Evolutionary conservation across 2,329 filamentous ascomycete genomes (phyloP).

Genomic region (Fusarium marasasianum): DNA sequence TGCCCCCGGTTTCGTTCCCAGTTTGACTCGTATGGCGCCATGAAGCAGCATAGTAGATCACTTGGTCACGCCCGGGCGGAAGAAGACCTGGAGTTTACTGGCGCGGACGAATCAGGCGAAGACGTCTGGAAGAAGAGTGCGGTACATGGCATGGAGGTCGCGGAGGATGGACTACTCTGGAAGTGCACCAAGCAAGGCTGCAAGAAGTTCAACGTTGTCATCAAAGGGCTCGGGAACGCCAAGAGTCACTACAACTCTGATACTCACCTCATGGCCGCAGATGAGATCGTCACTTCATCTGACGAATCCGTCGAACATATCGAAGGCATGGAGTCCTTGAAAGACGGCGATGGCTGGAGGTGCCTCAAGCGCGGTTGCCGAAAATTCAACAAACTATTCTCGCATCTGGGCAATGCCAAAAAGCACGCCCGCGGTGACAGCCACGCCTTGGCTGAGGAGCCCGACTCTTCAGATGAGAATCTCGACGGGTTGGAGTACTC

Average conservation of each 20-base stretch:
- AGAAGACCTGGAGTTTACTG: neutral
- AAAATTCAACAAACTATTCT: neutral
- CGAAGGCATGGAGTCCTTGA: neutral
- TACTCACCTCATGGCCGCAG: neutral
- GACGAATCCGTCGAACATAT: neutral
- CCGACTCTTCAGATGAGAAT: neutral
- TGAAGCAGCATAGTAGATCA: constrained; percentile 16
- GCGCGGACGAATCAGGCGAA: neutral
- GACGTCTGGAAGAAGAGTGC: constrained; percentile 12
- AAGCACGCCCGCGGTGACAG: neutral
- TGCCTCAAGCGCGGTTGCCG: constrained; percentile 7
- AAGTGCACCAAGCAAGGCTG: constrained; percentile 23
- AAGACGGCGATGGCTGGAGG: neutral
- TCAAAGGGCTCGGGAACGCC: neutral
- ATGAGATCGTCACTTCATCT: neutral
- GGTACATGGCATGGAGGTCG: constrained; percentile 11
- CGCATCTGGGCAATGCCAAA: neutral
- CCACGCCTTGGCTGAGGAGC: neutral
- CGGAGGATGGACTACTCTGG: neutral
- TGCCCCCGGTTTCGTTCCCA: constrained; percentile 7
- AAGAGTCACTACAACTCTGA: constrained; percentile 1
- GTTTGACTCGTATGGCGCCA: neutral
- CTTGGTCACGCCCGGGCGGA: neutral
- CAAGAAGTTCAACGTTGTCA: neutral
- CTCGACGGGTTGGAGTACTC: neutral